Evolutionary conservation across 2,329 filamentous ascomycete genomes (phyloP).

Genomic region (Penicillium oxalicum): DNA sequence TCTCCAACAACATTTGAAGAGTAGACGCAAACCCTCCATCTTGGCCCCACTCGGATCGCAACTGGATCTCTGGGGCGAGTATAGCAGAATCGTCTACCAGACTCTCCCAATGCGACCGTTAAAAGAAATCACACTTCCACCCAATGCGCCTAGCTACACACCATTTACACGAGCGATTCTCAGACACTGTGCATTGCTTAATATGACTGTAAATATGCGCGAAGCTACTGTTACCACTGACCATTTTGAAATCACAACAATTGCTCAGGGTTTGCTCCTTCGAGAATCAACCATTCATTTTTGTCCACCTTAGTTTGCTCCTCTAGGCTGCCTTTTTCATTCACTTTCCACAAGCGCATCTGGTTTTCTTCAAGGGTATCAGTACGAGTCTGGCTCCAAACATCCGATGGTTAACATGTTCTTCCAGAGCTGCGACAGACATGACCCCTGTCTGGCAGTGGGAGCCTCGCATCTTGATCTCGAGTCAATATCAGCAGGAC

Average conservation of each 20-base stretch:
- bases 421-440: too few species aligned
- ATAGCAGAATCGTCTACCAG: conserved; percentile 3
- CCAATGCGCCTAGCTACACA: conserved; percentile 13
- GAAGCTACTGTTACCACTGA: not conserved
- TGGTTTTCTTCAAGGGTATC: too few species aligned
- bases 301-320: too few species aligned
- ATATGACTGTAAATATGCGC: conserved; percentile 3
- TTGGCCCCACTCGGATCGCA: not conserved
- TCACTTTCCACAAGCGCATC: too few species aligned
- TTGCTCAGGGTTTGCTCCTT: not conserved
- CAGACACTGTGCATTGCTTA: not conserved
- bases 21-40: conserved; percentile 1
- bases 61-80: not conserved
- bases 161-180: conserved; percentile 4
- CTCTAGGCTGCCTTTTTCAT: too few species aligned
- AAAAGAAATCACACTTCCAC: conserved; percentile 6
- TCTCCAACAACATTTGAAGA: not conserved
- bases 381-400: too few species aligned
- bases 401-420: too few species aligned
- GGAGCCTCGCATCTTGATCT: too few species aligned
- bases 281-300: too few species aligned
- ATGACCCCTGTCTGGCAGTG: too few species aligned
- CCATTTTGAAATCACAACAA: not conserved
- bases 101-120: conserved; percentile 20
- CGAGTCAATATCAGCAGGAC: too few species aligned